Evolutionary conservation across 164 flowering plant species (phyloP).

Genomic region (Houttuynia cordata): DNA sequence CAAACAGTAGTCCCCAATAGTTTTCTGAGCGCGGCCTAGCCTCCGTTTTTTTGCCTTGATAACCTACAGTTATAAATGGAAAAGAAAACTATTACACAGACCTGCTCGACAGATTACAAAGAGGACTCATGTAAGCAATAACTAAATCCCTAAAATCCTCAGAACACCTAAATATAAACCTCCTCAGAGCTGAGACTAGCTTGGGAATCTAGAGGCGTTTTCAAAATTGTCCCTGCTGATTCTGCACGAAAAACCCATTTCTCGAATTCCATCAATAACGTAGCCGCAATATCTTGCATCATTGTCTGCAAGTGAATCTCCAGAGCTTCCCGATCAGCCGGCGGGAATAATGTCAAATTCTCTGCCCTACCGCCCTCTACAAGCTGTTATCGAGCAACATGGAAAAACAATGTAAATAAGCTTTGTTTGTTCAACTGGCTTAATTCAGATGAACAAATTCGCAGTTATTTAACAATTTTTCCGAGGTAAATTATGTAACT

Average conservation of each 20-base stretch:
- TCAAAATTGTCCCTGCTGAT: conserved; percentile 87
- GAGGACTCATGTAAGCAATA: neutral
- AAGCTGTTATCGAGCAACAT: conserved; percentile 30
- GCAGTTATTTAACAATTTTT: too few relatives aligned
- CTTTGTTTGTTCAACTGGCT: too few relatives aligned
- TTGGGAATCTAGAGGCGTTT: conserved; percentile 99
- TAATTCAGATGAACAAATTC: too few relatives aligned
- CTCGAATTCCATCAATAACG: conserved; percentile 93
- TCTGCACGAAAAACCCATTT: conserved; percentile 98
- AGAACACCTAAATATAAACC: conserved; percentile 93
- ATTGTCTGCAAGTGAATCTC: conserved; percentile 88
- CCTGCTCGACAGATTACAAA: too few relatives aligned
- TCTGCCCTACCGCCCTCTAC: conserved; percentile 60
- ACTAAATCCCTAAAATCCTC: conserved; percentile 22
- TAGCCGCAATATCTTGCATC: conserved; percentile 99
- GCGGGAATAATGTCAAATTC: conserved; percentile 74
- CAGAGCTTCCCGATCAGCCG: conserved; percentile 78
- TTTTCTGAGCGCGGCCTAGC: conserved; percentile 95
- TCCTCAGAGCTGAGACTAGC: conserved; percentile 99
- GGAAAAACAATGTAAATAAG: too few relatives aligned
- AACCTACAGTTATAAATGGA: conserved; percentile 38
- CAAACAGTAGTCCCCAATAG: conserved; percentile 95
- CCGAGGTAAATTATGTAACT: too few relatives aligned
- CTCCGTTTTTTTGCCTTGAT: conserved; percentile 92
- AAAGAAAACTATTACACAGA: conserved; percentile 5